Evolutionary conservation across 2,329 filamentous ascomycete genomes (phyloP).

Genomic region (Pseudonectria buxi): DNA sequence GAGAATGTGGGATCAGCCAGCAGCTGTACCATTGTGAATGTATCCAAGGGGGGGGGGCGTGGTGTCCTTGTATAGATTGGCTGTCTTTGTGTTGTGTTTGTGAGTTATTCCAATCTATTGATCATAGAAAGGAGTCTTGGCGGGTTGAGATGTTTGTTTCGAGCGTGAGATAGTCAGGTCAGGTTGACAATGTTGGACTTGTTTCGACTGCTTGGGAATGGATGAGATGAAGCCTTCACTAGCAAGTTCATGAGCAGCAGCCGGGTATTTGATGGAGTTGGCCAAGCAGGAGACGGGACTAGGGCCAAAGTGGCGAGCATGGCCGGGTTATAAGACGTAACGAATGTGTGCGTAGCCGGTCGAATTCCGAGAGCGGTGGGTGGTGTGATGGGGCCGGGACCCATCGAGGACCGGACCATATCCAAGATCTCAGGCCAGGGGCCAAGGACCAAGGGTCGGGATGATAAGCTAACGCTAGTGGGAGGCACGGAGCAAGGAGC

Average conservation of each 20-base stretch:
- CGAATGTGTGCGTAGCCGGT: conserved; percentile 17
- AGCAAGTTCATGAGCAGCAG: conserved; percentile 21
- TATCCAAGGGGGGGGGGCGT: neutral
- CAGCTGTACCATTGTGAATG: conserved; percentile 27
- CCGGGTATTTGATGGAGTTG: conserved; percentile 12
- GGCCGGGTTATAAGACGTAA: conserved; percentile 21
- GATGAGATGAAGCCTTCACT: conserved; percentile 16
- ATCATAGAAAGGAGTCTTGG: no score
- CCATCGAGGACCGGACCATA: conserved; percentile 14
- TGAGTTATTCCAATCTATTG: no score
- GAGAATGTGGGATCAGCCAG: conserved; percentile 23
- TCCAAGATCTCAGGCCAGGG: conserved; percentile 20
- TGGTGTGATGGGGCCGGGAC: conserved; percentile 23
- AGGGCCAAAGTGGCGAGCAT: conserved; percentile 14
- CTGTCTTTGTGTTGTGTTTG: neutral
- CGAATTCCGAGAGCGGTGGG: conserved; percentile 23
- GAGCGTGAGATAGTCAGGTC: no score
- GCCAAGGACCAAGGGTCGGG: conserved; percentile 4
- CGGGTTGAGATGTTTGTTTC: no score
- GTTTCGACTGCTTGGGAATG: conserved; percentile 10
- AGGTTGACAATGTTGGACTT: conserved; percentile 16
- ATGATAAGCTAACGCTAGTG: conserved; percentile 18
- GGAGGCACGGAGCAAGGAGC: conserved; percentile 14
- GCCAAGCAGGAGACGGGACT: conserved; percentile 5
- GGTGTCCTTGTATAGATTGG: conserved; percentile 4